Evolutionary conservation across 768 basidiomycete genomes (phyloP).

Genomic region (Naganishia vishniacii): DNA sequence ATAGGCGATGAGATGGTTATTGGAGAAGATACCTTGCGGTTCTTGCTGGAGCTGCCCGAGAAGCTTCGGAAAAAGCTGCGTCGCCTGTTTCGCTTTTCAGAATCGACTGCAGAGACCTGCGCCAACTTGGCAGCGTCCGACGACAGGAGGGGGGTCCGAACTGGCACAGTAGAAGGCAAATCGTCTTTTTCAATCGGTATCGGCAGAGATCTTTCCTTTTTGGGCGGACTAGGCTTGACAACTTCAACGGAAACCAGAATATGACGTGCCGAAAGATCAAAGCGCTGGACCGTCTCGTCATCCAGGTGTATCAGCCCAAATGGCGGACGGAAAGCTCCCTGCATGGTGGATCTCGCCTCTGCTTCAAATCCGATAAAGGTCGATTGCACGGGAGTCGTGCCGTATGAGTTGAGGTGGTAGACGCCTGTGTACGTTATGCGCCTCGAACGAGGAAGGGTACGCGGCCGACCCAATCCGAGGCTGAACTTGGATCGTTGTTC

Average conservation of each 20-base stretch:
- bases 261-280: not conserved
- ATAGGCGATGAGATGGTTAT: conserved; percentile 5
- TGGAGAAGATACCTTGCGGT: conserved; percentile 1
- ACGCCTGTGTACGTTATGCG: no score
- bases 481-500: not conserved
- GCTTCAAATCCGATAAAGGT: conserved; percentile 1
- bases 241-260: not conserved
- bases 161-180: not conserved
- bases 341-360: conserved; percentile 6
- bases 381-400: not conserved
- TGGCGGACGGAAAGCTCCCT: not conserved
- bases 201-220: not conserved
- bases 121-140: not conserved
- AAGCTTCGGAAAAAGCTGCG: conserved; percentile 20
- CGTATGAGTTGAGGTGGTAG: not conserved
- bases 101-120: not conserved
- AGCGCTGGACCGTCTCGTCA: not conserved
- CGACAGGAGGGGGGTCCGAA: not conserved
- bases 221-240: not conserved
- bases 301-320: not conserved
- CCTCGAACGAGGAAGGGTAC: not conserved
- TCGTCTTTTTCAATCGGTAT: not conserved
- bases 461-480: conserved; percentile 1
- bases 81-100: conserved; percentile 2
- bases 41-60: conserved; percentile 11